These are phyloP conservation scores for Oxytropis ochrocephala DNA, from an alignment of 306 rosid genomes.

Conservation along the genomic window DNA sequence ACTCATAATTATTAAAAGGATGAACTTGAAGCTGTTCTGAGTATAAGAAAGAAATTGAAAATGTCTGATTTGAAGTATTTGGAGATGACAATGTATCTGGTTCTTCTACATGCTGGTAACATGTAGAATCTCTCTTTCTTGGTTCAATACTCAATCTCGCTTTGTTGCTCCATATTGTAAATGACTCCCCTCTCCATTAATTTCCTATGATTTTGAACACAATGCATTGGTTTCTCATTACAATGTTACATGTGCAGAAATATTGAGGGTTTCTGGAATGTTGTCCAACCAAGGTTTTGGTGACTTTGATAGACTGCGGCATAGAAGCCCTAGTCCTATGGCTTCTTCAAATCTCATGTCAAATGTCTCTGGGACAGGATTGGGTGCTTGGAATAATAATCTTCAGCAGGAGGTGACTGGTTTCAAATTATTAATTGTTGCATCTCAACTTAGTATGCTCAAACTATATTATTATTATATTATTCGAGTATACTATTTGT, in stretches of 20 bases:
- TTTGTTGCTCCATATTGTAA: not conserved
- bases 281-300: slow-evolving; percentile 97
- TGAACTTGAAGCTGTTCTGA: not conserved
- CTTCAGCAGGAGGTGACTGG: slow-evolving; percentile 79
- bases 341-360: slow-evolving; percentile 86
- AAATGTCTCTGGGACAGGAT: slow-evolving; percentile 69
- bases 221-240: slow-evolving; percentile 23
- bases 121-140: not conserved
- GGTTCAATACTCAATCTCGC: not conserved
- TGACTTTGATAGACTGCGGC: slow-evolving; percentile 91
- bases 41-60: not conserved
- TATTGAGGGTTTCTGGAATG: slow-evolving; percentile 89
- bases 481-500: not conserved
- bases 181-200: not conserved
- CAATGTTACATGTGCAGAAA: slow-evolving; percentile 59
- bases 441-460: not conserved
- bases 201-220: slow-evolving; percentile 1
- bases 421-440: not conserved
- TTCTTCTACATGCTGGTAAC: not conserved
- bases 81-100: not conserved
- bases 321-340: slow-evolving; percentile 99
- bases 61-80: slow-evolving; percentile 4
- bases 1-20: not conserved
- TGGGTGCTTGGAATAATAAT: slow-evolving; percentile 84
- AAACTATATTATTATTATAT: not conserved